Evolutionary conservation across 306 rosid genomes (phyloP).

Genomic region (Carpinus fangiana): DNA sequence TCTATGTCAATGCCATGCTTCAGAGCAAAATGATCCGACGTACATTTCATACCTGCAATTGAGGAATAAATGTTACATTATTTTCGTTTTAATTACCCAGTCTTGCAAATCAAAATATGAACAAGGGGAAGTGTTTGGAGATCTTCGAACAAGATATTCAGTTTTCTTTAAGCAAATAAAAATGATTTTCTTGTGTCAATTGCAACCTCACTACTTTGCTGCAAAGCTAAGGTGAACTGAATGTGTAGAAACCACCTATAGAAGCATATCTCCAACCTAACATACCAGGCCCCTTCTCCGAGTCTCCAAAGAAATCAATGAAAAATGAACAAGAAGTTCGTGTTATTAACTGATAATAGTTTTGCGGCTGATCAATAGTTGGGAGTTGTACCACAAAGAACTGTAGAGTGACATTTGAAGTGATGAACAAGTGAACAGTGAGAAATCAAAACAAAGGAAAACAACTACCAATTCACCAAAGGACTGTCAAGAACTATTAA

Average conservation of each 20-base stretch:
- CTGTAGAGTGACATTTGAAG: not conserved
- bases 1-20: slow-evolving; percentile 59
- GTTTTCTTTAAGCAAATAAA: not conserved
- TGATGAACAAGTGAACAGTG: not conserved
- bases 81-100: not conserved
- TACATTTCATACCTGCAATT: not conserved
- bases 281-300: not conserved
- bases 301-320: not conserved
- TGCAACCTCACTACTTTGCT: too few relatives aligned
- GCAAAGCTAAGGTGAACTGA: too few relatives aligned
- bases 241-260: not conserved
- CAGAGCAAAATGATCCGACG: slow-evolving; percentile 26
- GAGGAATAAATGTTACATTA: too few relatives aligned
- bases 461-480: not conserved
- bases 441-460: slow-evolving; percentile 4
- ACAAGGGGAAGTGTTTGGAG: not conserved
- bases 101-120: not conserved
- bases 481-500: too few relatives aligned
- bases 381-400: not conserved
- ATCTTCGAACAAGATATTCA: not conserved
- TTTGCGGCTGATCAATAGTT: not conserved
- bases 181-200: not conserved
- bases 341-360: not conserved
- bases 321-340: not conserved
- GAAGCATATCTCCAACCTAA: not conserved